A percentile compares a stretch with the other conserved stretches of the same genome.
Conservation (phyloP, 2,329 filamentous ascomycete genomes). For the Fusarium sarcochroum region DNA sequence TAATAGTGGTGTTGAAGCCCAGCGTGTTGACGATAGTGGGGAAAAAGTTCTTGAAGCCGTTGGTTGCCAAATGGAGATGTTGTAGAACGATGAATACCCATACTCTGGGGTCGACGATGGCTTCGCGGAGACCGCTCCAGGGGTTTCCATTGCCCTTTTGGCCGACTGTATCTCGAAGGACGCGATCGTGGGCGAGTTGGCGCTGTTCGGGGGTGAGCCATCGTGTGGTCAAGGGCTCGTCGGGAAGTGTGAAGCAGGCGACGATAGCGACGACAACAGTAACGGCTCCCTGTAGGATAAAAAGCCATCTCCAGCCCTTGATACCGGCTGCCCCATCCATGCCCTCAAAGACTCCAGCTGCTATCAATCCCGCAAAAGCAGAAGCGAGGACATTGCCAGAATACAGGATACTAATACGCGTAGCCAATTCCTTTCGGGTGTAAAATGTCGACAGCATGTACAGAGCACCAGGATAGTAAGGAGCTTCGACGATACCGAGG, state of each 20-base stretch:
- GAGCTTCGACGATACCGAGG: constrained; percentile 58
- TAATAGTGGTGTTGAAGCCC: constrained; percentile 62
- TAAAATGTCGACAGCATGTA: constrained; percentile 68
- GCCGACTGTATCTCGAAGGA: constrained; percentile 45
- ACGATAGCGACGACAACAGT: constrained; percentile 50
- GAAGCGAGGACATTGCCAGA: constrained; percentile 56
- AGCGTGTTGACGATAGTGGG: constrained; percentile 61
- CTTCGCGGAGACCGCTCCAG: constrained; percentile 25
- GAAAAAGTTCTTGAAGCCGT: constrained; percentile 52
- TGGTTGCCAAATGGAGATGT: constrained; percentile 43
- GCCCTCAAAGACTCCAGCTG: constrained; percentile 57
- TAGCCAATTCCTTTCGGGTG: constrained; percentile 63
- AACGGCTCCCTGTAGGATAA: constrained; percentile 49
- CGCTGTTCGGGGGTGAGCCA: constrained; percentile 57
- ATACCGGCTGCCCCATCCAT: constrained; percentile 48
- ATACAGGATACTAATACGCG: constrained; percentile 61
- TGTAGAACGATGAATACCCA: constrained; percentile 46
- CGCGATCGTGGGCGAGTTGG: constrained; percentile 59
- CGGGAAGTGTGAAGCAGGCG: constrained; percentile 54
- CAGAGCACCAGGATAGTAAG: constrained; percentile 55
- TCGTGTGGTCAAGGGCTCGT: constrained; percentile 56
- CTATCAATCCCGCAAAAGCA: constrained; percentile 61
- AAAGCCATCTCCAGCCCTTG: constrained; percentile 53
- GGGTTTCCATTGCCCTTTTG: constrained; percentile 37
- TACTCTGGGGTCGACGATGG: constrained; percentile 44